phyloP scores from a whole-genome alignment of 75 land plant genomes.

The Picea glauca region DNA sequence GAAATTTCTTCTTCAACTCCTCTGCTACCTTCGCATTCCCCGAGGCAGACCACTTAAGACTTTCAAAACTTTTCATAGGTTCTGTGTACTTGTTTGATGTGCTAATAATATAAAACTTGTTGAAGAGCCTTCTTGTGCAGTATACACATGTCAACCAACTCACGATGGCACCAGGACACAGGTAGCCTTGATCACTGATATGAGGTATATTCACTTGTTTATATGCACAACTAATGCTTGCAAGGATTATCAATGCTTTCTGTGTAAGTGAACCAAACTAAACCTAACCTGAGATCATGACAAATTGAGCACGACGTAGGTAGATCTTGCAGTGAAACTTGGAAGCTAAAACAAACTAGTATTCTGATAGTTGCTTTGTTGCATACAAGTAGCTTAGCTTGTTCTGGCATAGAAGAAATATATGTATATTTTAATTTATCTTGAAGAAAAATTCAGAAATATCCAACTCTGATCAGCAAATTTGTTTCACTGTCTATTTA shows the following conservation, averaged over 20 bases:
- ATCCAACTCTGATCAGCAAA: not conserved
- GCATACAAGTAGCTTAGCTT: not conserved
- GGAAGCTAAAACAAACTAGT: not conserved
- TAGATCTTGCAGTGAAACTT: too few relatives aligned
- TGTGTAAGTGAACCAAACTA: not conserved
- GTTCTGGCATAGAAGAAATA: not conserved
- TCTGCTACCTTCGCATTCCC: conserved; percentile 36
- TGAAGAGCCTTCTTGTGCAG: not conserved
- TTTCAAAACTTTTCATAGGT: too few relatives aligned
- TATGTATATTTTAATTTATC: not conserved
- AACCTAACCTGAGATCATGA: not conserved
- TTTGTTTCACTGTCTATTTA: not conserved
- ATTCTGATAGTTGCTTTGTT: not conserved
- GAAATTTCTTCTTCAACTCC: conserved; percentile 64
- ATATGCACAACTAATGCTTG: not conserved
- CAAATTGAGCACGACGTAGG: not conserved
- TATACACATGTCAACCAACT: not conserved
- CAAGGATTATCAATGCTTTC: not conserved
- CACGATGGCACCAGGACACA: too few relatives aligned
- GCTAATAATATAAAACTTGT: not conserved
- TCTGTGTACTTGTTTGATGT: not conserved
- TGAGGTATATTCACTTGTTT: not conserved
- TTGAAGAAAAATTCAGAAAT: not conserved
- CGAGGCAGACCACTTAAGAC: conserved; percentile 35
- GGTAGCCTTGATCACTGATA: not conserved